A percentile compares a stretch with the other conserved stretches of the same genome.
phyloP scores from a whole-genome alignment of 2,329 filamentous ascomycete species.

The Phaeophleospora eucalypticola region DNA sequence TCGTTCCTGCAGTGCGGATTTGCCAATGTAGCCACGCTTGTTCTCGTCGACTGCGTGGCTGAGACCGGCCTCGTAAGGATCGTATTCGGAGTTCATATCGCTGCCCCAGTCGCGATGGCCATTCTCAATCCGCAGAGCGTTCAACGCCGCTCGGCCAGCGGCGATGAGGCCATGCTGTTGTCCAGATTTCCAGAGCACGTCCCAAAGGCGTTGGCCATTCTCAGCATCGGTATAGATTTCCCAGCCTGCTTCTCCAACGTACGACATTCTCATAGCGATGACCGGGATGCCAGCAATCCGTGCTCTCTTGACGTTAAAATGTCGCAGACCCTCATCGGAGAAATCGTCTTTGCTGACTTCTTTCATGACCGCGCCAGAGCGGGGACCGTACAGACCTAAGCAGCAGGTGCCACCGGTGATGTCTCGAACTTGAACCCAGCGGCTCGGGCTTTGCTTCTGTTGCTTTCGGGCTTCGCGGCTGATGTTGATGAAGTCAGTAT shows the following conservation, averaged over 20 bases:
- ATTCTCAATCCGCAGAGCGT: slow-evolving; percentile 56
- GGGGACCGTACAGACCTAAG: slow-evolving; percentile 61
- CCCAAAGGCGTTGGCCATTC: slow-evolving; percentile 56
- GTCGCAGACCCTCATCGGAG: slow-evolving; percentile 44
- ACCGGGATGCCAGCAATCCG: slow-evolving; percentile 55
- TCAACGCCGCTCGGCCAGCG: slow-evolving; percentile 56
- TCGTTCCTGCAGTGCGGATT: slow-evolving; percentile 44
- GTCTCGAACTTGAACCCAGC: slow-evolving; percentile 53
- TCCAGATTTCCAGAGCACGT: slow-evolving; percentile 53
- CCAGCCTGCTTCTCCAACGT: slow-evolving; percentile 60
- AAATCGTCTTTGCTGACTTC: slow-evolving; percentile 46
- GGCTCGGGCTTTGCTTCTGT: slow-evolving; percentile 35
- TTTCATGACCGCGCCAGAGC: slow-evolving; percentile 49
- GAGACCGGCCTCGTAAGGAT: slow-evolving; percentile 58
- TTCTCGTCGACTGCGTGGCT: slow-evolving; percentile 46
- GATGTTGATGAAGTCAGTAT: slow-evolving; percentile 54
- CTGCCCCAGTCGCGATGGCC: slow-evolving; percentile 55
- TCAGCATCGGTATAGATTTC: slow-evolving; percentile 60
- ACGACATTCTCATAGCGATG: slow-evolving; percentile 53
- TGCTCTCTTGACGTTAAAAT: slow-evolving; percentile 48
- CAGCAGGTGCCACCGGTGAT: slow-evolving; percentile 58
- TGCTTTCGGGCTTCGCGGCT: slow-evolving; percentile 51
- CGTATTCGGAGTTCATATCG: slow-evolving; percentile 59
- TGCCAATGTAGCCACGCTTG: slow-evolving; percentile 52
- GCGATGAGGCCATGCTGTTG: slow-evolving; percentile 54